Conservation (phyloP, 345 rosid genomes). For the Eucalyptus urophylla region DNA sequence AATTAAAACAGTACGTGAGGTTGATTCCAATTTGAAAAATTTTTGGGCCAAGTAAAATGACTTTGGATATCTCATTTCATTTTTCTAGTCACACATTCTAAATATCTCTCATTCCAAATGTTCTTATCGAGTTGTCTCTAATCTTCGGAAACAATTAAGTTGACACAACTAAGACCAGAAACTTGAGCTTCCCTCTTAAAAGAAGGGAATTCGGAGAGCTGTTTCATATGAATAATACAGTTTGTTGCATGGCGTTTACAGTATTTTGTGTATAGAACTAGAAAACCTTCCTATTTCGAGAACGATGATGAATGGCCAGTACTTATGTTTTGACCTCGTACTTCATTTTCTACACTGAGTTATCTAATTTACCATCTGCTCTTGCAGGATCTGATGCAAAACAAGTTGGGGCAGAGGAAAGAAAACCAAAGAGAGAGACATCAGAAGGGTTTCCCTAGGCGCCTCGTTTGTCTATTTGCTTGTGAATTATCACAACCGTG, state of each 20-base stretch:
- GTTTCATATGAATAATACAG: background rate
- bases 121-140: background rate
- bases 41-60: background rate
- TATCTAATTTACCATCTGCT: background rate
- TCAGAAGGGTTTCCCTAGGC: background rate
- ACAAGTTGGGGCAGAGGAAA: background rate
- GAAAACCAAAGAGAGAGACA: background rate
- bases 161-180: background rate
- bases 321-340: background rate
- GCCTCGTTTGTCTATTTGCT: background rate
- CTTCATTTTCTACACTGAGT: background rate
- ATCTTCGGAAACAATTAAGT: background rate
- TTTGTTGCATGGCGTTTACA: background rate
- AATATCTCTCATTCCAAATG: background rate
- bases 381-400: background rate
- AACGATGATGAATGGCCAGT: background rate
- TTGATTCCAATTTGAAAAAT: background rate
- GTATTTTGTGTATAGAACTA: background rate
- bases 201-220: background rate
- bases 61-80: background rate
- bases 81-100: background rate
- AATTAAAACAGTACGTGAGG: background rate
- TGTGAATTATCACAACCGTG: background rate
- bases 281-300: background rate
- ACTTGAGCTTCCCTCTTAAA: background rate